phyloP scores from a whole-genome alignment of 225 moss, liverwort and hornwort species.

The Pseudisothecium myosuroides region DNA sequence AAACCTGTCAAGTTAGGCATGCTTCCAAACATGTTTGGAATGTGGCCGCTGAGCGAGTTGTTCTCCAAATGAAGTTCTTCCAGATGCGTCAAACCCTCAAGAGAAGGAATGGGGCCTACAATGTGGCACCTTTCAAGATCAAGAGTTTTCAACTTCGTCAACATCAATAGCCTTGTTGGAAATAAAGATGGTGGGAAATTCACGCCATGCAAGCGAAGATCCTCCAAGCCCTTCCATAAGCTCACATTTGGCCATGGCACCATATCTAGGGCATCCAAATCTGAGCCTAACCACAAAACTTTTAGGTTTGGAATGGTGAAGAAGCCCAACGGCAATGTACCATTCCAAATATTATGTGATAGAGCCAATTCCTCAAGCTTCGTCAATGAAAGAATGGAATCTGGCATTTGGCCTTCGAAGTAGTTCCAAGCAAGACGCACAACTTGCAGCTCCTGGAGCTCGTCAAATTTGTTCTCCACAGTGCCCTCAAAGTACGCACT shows the following conservation, averaged over 20 bases:
- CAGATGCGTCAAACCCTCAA: neutral
- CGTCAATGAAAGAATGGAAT: neutral
- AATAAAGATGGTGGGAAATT: neutral
- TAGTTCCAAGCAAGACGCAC: accelerated
- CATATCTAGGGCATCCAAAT: neutral
- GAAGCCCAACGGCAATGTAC: neutral
- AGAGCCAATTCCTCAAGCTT: neutral
- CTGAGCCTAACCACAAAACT: neutral
- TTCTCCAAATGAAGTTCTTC: neutral
- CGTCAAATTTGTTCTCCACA: neutral
- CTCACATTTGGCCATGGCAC: neutral
- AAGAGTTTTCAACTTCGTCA: neutral
- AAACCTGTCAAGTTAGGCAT: neutral
- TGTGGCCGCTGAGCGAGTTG: accelerated
- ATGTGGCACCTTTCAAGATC: neutral
- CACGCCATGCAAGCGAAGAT: neutral
- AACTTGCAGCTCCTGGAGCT: accelerated
- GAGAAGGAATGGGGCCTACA: neutral
- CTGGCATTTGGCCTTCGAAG: neutral
- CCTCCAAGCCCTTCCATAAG: neutral
- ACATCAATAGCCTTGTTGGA: accelerated
- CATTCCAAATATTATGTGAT: neutral
- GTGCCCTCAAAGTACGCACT: accelerated
- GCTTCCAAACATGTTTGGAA: neutral
- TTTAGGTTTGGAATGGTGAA: neutral